Conservation (phyloP, 1,139 yeast genomes). For the Yamadazyma kanchanaburiensis region DNA sequence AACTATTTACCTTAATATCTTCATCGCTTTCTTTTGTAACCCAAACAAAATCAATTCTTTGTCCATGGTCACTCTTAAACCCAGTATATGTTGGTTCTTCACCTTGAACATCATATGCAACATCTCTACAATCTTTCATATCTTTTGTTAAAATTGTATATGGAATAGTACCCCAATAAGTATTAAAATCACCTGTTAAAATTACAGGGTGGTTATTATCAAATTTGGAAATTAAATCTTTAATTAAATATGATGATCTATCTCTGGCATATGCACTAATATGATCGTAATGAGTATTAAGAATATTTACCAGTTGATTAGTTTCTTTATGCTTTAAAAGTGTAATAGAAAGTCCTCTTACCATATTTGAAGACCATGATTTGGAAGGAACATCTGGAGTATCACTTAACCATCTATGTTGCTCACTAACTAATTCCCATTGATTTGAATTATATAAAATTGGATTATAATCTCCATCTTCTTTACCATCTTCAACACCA, state of each 20-base stretch:
- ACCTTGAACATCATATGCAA: slow-evolving; percentile 15
- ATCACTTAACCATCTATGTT: slow-evolving; percentile 42
- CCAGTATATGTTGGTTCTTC: slow-evolving; percentile 37
- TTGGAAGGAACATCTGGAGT: slow-evolving; percentile 40
- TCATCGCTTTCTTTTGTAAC: slow-evolving; percentile 14
- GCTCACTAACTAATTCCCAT: slow-evolving; percentile 27
- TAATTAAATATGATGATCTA: slow-evolving; percentile 23
- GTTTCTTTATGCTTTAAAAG: slow-evolving; percentile 21
- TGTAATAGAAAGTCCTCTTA: slow-evolving; percentile 38
- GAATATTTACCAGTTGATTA: slow-evolving; percentile 24
- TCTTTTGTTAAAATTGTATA: slow-evolving; percentile 22
- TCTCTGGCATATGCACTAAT: slow-evolving; percentile 35
- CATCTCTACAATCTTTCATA: slow-evolving; percentile 16
- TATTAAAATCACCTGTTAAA: slow-evolving; percentile 17
- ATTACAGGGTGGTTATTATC: slow-evolving; percentile 31
- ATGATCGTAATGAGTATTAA: slow-evolving; percentile 45
- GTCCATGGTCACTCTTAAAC: slow-evolving; percentile 25
- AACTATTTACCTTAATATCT: slow-evolving; percentile 20
- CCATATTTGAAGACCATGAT: slow-evolving; percentile 42
- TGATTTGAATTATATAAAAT: slow-evolving; percentile 30
- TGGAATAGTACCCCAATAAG: slow-evolving; percentile 7
- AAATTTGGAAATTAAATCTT: slow-evolving; percentile 23
- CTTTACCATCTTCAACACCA: slow-evolving; percentile 44
- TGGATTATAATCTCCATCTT: slow-evolving; percentile 43
- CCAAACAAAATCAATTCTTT: slow-evolving; percentile 28